Evolutionary conservation across 78 protist species (phyloP), one percentile per base, ranked within the genome.

Genomic region (Chrysochromulina parva): DNA sequence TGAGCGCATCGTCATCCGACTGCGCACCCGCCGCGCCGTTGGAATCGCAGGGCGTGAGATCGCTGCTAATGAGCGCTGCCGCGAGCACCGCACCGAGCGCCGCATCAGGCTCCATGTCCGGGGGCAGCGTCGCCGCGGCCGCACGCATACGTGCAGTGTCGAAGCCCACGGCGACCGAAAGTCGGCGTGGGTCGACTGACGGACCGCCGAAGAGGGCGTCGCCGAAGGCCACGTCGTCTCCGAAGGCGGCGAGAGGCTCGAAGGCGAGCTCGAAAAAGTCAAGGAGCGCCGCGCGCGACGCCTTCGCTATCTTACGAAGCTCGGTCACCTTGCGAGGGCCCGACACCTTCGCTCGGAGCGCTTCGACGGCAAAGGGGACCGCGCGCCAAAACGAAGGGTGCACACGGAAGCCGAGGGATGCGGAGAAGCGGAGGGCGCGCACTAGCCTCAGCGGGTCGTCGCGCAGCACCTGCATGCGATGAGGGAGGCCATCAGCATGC

Each of bases 381-480:
- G 82, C 82, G 57, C 4, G 22, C 82, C 82, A 74, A 48, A 74
- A 74, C 26, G 53, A 7, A 6, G 67, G 60, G 54, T 93, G 94
- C 55, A 97, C 48, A 3, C 26, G 5, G 88, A 95, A 98, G 85
- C 67, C 58, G 28, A 94, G 89, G 38, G 97, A 93, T 9, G 93
- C 59, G n/a, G 98, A 94, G 84, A 96, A 98, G n/a, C 99, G 91
- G 62, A 96, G 85, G 0, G 96, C 93, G 47, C 99, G 90, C 50
- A 98, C 88, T 20, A 96, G 93, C 50, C 99, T 93, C 66, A 98
- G 92, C 16, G 99, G 99, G 90, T 98, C 99, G 66, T 98, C 99
- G 47, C 65, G 24, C 76, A 98, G 82, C 57, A 74, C 38, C 38
- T 38, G 38, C 38, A 38, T 38, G 38, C 38, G 38, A 38, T 38